Base-by-base conservation (phyloP, 257 asterid species). In the Plantago elongata region DNA sequence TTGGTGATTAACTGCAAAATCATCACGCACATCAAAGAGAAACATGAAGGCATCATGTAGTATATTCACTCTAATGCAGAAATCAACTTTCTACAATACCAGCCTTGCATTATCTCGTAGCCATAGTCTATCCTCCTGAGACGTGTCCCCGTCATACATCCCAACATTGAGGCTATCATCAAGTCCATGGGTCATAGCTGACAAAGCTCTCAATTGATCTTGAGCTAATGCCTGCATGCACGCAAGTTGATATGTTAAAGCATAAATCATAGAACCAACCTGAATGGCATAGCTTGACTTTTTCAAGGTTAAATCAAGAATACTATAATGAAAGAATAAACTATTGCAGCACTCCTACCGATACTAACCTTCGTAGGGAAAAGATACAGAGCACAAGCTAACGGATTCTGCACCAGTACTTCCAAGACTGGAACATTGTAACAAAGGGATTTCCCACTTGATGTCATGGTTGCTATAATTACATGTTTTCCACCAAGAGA, bases 371-470 rank as follows among this genome's bases (percentile, higher is more conserved):
- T 89, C 0, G 99, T 92, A 46, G 99, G 99, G 73, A 92, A 92
- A 63, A 92, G 88, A 79, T 89, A 92, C 15, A 92, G 71, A 27
- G 97, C 94, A 77, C 96, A 92, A 52, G 91, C 94, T 71, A 69
- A 76, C 46, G 81, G 81, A 74, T 84, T 73, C 10, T 70, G 84
- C 29, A 73, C 81, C 67, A 92, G 71, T 40, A 67, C 79, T 86
- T 92, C 96, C 80, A 92, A 57, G 78, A 92, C 94, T 45, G 99
- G 99, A 63, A 92, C 77, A 74, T 89, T 89, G 78, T 89, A 92
- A 79, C 99, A 92, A 70, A 92, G 99, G 63, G 99, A 92, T 78
- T 92, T 92, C 79, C 99, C 99, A 72, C 99, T 92, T 66, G 97
- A 89, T 64, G 99, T 92, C 96, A 86, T 80, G 75, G 96, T 92